Base-by-base conservation (phyloP, 208 protist species). In the Naegleria lovaniensis region DNA sequence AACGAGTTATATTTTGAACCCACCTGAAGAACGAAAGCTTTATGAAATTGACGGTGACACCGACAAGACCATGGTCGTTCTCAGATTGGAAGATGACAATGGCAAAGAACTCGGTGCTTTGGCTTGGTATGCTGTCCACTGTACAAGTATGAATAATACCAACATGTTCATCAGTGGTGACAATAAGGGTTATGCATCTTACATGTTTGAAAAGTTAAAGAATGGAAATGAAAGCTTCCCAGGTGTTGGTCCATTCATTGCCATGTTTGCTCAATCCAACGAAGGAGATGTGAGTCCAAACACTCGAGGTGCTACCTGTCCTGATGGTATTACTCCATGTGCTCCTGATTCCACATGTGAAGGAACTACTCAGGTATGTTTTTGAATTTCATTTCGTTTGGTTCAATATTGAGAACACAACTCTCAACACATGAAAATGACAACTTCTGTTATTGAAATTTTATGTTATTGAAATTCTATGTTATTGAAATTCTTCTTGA, bases 241-340 rank as follows among this genome's bases (percentile, higher is more conserved):
- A 36, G 67, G 67, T 11, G 29, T 36, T 36, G 85, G 85, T 29
- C 16, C 15, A 29, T 90, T 90, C 39, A 16, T 90, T 36, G 19
- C 55, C 25, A 43, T 40, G 2, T 90, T 90, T 43, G 55, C 11
- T 83, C 55, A 90, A 67, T n/a, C 79, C n/a, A 83, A 79, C 40
- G 51, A 79, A 86, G 89, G 89, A 40, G 89, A 90, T 67, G 55
- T 90, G 0, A 43, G 25, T 41, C 89, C 89, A n/a, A 90, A 90
- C 13, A 85, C 83, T 67, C 4, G n/a, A 29, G 89, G 89, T n/a
- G 6, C 89, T 48, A 41, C n/a, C 2, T 89, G 85, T 40, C 85
- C 85, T 41, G 48, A 89, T 67, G 85, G 85, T 22, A 67, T 58
- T 5, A 88, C 85, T 36, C 85, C 85, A 48, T 89, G 85, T 89